Evolutionary conservation across 2,329 filamentous ascomycete species (phyloP), one percentile per base, ranked within the genome.

Genomic region (Aspergillus caelatus): DNA sequence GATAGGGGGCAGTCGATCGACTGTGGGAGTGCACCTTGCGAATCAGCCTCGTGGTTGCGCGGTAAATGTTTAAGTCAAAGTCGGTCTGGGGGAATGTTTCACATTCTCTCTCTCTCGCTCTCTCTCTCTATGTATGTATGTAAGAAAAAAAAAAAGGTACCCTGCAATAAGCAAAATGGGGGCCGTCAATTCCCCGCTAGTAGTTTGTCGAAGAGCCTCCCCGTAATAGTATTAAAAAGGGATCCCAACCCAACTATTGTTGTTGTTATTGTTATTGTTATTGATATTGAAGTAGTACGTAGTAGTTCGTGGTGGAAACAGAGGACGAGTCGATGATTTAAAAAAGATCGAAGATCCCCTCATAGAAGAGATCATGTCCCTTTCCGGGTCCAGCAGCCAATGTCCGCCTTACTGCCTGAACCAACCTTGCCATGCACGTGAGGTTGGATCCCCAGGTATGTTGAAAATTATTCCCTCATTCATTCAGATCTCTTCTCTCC

Each of bases 11-110:
- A 36, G 46, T 41, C 26, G 54, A 52, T 52, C 53, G 34, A 23
- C 21, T 26, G 45, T 26, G 21, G 23, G 21, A 52, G 28, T 65
- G 63, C 62, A 65, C 65, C 65, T 67, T 68, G 69, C 67, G 64
- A 71, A 64, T 70, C 68, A 69, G 69, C 68, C 68, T 71, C 61
- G 69, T 63, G 64, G 58, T 58, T 16, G 39, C 14, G 32, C 9
- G 26, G 3, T 26, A 26, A 26, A 26, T 26, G 26, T 26, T 26
- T 5, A 11, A 36, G 34, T 36, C 14, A 16, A 16, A 36, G 34
- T 57, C 19, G 58, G 58, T 26, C 32, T 32, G 41, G 58, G 57
- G 48, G 58, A 46, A 30, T 45, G 61, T 59, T 65, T 63, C 62
- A 63, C 60, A 61, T 66, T 65, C 62, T 66, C 58, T 36, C 39